These are phyloP conservation scores for Candida tibetensis DNA, from an alignment of 805 yeast species.

Conservation along the genomic window DNA sequence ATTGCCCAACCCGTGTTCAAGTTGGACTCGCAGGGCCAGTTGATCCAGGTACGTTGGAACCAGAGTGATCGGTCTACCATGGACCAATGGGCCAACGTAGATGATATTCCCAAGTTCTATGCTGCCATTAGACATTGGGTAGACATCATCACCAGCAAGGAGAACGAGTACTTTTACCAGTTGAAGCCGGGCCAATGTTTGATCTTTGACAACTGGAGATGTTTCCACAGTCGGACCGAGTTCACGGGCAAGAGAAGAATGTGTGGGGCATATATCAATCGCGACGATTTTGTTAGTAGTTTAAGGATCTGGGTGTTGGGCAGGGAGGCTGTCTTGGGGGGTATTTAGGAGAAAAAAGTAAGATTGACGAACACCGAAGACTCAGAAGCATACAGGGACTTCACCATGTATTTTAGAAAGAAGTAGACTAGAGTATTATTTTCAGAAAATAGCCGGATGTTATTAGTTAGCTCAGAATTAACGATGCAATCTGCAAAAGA, in stretches of 20 bases:
- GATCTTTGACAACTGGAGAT: slow-evolving; percentile 73
- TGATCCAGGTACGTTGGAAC: slow-evolving; percentile 68
- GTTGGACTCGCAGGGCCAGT: slow-evolving; percentile 48
- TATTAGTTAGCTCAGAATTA: too few species aligned
- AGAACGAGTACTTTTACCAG: slow-evolving; percentile 52
- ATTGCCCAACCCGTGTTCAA: slow-evolving; percentile 57
- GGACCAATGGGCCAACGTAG: slow-evolving; percentile 47
- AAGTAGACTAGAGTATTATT: too few species aligned
- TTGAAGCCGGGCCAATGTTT: slow-evolving; percentile 64
- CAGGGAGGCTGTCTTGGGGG: slow-evolving; percentile 43
- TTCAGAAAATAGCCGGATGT: too few species aligned
- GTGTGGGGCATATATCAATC: slow-evolving; percentile 70
- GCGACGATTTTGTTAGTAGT: slow-evolving; percentile 58
- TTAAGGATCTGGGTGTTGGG: slow-evolving; percentile 47
- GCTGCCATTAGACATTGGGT: slow-evolving; percentile 58
- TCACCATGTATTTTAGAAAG: too few species aligned
- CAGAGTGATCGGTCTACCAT: slow-evolving; percentile 65
- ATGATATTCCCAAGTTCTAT: slow-evolving; percentile 52
- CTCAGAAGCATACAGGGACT: too few species aligned
- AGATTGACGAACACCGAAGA: background rate
- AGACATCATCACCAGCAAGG: slow-evolving; percentile 45
- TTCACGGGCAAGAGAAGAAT: slow-evolving; percentile 65
- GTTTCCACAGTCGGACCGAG: slow-evolving; percentile 64
- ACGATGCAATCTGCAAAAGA: too few species aligned
- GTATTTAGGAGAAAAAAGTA: slow-evolving; percentile 4